Evolutionary conservation across 1,284 basidiomycete species (phyloP).

Genomic region (Phellopilus nigrolimitatus): DNA sequence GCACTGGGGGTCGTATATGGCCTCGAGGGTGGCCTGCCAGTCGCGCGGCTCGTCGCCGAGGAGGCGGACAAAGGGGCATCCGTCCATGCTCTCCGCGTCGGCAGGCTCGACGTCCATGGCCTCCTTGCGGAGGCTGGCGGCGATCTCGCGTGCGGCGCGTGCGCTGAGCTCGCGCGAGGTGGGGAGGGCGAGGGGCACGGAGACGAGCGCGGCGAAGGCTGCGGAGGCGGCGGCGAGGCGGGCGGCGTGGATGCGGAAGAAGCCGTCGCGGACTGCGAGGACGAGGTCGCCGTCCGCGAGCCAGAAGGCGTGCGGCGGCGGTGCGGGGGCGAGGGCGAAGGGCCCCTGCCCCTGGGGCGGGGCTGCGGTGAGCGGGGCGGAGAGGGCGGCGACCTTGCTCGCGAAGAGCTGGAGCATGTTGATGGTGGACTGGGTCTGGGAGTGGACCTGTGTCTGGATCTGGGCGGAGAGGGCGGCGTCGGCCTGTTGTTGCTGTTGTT

Average conservation of each 20-base stretch:
- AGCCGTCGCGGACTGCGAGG: constrained; percentile 23
- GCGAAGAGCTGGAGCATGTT: background rate
- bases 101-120: constrained; percentile 22
- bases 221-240: constrained; percentile 22
- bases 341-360: too few relatives aligned
- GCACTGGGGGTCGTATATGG: constrained; percentile 33
- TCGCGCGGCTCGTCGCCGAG: constrained; percentile 27
- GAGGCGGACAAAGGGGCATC: constrained; percentile 29
- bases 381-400: background rate
- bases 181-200: background rate
- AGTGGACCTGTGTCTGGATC: background rate
- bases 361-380: background rate
- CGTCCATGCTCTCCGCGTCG: constrained; percentile 28
- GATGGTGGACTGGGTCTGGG: background rate
- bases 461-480: background rate
- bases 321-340: background rate
- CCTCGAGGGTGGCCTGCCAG: constrained; percentile 29
- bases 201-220: constrained; percentile 8
- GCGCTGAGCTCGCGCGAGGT: constrained; percentile 1
- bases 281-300: constrained; percentile 31
- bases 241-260: constrained; percentile 30
- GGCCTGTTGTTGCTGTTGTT: background rate
- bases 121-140: background rate
- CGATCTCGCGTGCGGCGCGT: constrained; percentile 10
- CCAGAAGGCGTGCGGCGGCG: constrained; percentile 22